Evolutionary conservation across 306 rosid genomes (phyloP), one percentile per base, ranked within the genome.

Genomic region (Vachellia collinsii): DNA sequence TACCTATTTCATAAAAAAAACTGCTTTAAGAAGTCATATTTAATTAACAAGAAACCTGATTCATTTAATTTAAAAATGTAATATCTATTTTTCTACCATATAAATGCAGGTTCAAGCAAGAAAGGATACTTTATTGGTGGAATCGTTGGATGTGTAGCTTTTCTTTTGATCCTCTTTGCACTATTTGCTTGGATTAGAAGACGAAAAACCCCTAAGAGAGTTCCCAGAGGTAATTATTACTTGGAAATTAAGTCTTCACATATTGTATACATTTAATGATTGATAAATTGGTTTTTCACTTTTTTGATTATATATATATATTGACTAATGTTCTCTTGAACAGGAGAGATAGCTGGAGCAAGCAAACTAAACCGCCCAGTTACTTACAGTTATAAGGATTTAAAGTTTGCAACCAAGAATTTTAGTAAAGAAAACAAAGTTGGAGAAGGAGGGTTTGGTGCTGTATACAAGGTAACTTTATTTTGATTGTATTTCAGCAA

Each of bases 391-490:
- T 59, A 59, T 23, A 59, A 59, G 65, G 65, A 59, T 59, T 59
- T 59, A 37, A 59, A 22, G 65, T 59, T 10, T 10, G 65, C 65
- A 10, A 59, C 65, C 37, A 59, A 59, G 37, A 59, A 59, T 59
- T 59, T 59, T 59, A 59, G 65, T 22, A 16, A 59, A 59, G 65
- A 59, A 59, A 59, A 59, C 23, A 59, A 59, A 59, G 37, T 59
- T 3, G 65, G 65, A 59, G 65, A 59, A 59, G 65, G 65, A 59
- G 65, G 65, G 3, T 59, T 59, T 23, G 65, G 37, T 4, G 65
- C 29, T 59, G 65, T 59, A 59, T 59, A 59, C 16, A 59, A 59
- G 65, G 65, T 59, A 59, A 59, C 37, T 23, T 25, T 23, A 59
- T 22, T 59, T 59, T 23, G 16, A 23, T 22, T 23, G 1, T 29